These are phyloP conservation scores for Quercus parvula DNA, from an alignment of 306 rosid species.

Conservation along the genomic window DNA sequence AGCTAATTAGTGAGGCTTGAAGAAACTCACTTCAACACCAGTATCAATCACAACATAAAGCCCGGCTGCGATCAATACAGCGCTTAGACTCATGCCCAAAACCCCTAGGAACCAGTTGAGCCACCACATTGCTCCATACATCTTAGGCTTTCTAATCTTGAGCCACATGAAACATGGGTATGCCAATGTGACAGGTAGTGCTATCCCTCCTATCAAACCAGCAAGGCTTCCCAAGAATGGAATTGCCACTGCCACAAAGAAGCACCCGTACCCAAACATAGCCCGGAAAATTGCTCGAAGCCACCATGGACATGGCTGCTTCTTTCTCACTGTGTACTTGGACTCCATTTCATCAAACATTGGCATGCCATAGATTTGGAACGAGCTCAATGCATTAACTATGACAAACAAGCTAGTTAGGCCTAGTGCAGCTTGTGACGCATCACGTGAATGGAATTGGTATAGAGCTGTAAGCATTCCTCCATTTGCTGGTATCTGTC, in stretches of 20 bases:
- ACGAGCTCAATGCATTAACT: slow-evolving; percentile 41
- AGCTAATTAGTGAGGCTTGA: slow-evolving; percentile 49
- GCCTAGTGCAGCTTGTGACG: slow-evolving; percentile 38
- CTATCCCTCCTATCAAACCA: slow-evolving; percentile 46
- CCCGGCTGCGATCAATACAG: slow-evolving; percentile 43
- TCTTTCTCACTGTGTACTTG: slow-evolving; percentile 33
- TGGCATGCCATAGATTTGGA: slow-evolving; percentile 57
- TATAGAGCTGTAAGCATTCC: slow-evolving; percentile 44
- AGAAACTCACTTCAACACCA: slow-evolving; percentile 60
- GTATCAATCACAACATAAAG: slow-evolving; percentile 57
- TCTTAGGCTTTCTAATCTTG: slow-evolving; percentile 37
- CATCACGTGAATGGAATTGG: slow-evolving; percentile 39
- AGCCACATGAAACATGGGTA: slow-evolving; percentile 54
- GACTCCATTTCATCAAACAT: slow-evolving; percentile 51
- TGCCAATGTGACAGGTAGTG: slow-evolving; percentile 42
- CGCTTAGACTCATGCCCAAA: slow-evolving; percentile 56
- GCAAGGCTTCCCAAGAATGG: slow-evolving; percentile 48
- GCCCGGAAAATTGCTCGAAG: slow-evolving; percentile 27
- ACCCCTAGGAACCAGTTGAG: slow-evolving; percentile 65
- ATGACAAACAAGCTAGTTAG: slow-evolving; percentile 33
- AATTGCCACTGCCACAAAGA: slow-evolving; percentile 40
- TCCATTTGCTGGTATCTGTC: slow-evolving; percentile 45
- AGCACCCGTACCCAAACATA: slow-evolving; percentile 30
- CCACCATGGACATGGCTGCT: slow-evolving; percentile 53
- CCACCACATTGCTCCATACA: slow-evolving; percentile 39